Evolutionary conservation across 2,329 filamentous ascomycete species (phyloP).

Genomic region (Neonectria ditissima): DNA sequence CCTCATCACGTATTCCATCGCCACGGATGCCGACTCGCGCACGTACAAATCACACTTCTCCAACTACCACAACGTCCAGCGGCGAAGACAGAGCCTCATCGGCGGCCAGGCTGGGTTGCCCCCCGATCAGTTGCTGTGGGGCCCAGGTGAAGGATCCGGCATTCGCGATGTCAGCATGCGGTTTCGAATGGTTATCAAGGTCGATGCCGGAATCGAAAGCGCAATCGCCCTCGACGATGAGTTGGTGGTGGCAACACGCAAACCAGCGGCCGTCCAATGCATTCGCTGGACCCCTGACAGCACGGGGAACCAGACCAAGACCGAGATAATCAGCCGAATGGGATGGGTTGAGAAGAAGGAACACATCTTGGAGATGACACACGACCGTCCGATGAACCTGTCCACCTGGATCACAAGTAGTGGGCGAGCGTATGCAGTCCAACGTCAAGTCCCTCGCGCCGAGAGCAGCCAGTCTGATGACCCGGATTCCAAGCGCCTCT

Average conservation of each 20-base stretch:
- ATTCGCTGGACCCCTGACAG: constrained; percentile 93
- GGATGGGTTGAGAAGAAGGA: constrained; percentile 84
- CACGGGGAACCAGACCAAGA: constrained; percentile 85
- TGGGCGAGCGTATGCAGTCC: constrained; percentile 90
- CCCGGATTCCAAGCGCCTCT: constrained; percentile 74
- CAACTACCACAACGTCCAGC: constrained; percentile 72
- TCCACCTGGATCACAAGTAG: constrained; percentile 92
- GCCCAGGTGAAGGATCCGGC: constrained; percentile 83
- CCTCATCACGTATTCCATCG: constrained; percentile 93
- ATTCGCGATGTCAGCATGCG: constrained; percentile 89
- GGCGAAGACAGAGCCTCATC: constrained; percentile 70
- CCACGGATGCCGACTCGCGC: constrained; percentile 82
- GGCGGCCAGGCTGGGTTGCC: constrained; percentile 65
- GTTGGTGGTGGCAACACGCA: constrained; percentile 88
- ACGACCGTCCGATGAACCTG: constrained; percentile 96
- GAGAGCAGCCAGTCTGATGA: constrained; percentile 56
- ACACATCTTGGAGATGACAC: constrained; percentile 84
- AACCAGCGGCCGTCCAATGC: constrained; percentile 94
- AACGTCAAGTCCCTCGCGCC: constrained; percentile 67
- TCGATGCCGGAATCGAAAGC: constrained; percentile 92
- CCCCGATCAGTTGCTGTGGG: constrained; percentile 75
- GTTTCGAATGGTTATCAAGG: constrained; percentile 97
- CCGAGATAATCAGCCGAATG: constrained; percentile 90
- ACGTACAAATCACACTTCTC: constrained; percentile 88
- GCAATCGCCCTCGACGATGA: constrained; percentile 93